These are phyloP conservation scores for Starmerella stellata DNA, from an alignment of 805 yeast species.

Conservation along the genomic window DNA sequence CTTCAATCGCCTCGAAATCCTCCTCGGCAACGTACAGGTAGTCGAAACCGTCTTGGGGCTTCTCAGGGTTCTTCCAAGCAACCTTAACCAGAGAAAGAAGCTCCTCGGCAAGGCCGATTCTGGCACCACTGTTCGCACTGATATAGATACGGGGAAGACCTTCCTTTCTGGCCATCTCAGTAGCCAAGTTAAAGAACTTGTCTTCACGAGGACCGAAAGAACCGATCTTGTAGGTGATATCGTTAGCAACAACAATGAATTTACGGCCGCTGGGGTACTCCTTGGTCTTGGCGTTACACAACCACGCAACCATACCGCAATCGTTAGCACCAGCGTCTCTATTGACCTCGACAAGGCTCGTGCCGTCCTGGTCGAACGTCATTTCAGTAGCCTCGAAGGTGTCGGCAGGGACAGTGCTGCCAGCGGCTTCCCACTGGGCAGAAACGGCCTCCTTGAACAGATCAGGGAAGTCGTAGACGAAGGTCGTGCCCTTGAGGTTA, in stretches of 20 bases:
- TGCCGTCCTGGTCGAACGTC: slow-evolving; percentile 63
- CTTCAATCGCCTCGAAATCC: slow-evolving; percentile 33
- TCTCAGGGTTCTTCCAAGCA: slow-evolving; percentile 68
- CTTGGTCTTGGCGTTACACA: slow-evolving; percentile 77
- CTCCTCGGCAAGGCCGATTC: slow-evolving; percentile 97
- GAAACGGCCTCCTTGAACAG: slow-evolving; percentile 82
- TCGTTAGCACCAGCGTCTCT: slow-evolving; percentile 94
- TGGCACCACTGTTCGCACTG: slow-evolving; percentile 98
- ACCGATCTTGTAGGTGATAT: slow-evolving; percentile 94
- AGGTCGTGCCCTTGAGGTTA: slow-evolving; percentile 94
- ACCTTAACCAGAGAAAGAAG: slow-evolving; percentile 74
- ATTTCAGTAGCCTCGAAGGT: slow-evolving; percentile 65
- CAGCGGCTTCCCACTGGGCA: slow-evolving; percentile 54
- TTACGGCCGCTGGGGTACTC: slow-evolving; percentile 95
- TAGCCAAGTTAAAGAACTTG: slow-evolving; percentile 73
- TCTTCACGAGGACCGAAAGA: slow-evolving; percentile 97
- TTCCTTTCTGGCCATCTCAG: slow-evolving; percentile 71
- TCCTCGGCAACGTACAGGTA: slow-evolving; percentile 69
- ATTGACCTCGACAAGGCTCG: slow-evolving; percentile 63
- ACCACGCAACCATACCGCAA: slow-evolving; percentile 96
- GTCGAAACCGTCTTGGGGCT: slow-evolving; percentile 72
- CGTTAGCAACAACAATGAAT: slow-evolving; percentile 84
- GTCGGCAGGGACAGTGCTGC: slow-evolving; percentile 38
- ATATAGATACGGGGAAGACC: slow-evolving; percentile 92
- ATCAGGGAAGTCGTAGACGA: slow-evolving; percentile 97